Conservation (phyloP, 805 yeast species). For the Myxozyma monticola region DNA sequence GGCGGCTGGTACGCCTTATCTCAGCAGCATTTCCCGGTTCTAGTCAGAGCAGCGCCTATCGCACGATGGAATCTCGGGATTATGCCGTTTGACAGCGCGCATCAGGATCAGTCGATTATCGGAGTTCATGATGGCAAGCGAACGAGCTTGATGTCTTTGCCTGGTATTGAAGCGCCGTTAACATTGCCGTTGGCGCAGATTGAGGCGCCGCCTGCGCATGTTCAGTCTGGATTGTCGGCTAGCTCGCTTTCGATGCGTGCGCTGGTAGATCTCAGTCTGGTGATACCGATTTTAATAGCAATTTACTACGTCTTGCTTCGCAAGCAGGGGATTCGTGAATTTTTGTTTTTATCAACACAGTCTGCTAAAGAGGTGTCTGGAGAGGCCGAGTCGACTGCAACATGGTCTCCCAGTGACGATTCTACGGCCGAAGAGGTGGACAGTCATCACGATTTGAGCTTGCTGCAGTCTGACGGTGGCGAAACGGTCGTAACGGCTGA, state of each 20-base stretch:
- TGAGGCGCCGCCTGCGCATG: background rate
- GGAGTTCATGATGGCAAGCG: conserved; percentile 29
- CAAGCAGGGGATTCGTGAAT: conserved; percentile 7
- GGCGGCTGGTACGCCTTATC: conserved; percentile 86
- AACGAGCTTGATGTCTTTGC: conserved; percentile 30
- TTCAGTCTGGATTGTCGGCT: background rate
- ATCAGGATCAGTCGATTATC: conserved; percentile 11
- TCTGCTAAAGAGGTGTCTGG: no score
- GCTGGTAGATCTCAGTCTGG: conserved; percentile 15
- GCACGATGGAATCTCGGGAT: conserved; percentile 52
- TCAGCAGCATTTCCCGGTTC: conserved; percentile 70
- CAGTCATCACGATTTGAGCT: no score
- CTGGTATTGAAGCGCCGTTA: conserved; percentile 16
- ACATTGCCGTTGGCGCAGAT: conserved; percentile 9
- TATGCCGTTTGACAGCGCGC: conserved; percentile 9
- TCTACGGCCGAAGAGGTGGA: background rate
- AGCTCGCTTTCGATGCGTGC: conserved; percentile 17
- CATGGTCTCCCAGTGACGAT: background rate
- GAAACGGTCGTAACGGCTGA: background rate
- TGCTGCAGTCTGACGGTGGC: background rate
- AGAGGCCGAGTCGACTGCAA: background rate
- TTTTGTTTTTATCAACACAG: background rate
- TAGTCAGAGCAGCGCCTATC: conserved; percentile 75
- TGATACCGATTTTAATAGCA: conserved; percentile 8
- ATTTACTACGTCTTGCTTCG: conserved; percentile 12